Conservation (phyloP, 2,329 filamentous ascomycete genomes). For the Waltergamsia citrina region DNA sequence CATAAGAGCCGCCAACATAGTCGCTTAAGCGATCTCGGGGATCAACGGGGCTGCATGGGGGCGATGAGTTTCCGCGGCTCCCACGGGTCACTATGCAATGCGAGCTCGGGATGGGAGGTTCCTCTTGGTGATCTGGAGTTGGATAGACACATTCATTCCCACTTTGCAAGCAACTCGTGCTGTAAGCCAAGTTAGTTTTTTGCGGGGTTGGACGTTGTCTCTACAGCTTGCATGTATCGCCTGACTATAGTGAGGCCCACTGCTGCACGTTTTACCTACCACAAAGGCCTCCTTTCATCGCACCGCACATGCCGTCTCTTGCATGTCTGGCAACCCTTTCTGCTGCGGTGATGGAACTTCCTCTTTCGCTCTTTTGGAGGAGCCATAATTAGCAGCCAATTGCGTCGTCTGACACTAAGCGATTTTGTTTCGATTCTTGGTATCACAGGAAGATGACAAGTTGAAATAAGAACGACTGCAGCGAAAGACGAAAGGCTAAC, state of each 20-base stretch:
- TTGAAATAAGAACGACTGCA: too few relatives aligned
- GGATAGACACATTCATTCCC: constrained; percentile 31
- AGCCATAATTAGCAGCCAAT: constrained; percentile 18
- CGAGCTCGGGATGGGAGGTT: too few relatives aligned
- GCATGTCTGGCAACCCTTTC: constrained; percentile 24
- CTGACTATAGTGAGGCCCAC: constrained; percentile 1
- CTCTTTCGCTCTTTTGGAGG: constrained; percentile 25
- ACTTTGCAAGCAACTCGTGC: constrained; percentile 34
- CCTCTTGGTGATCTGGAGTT: too few relatives aligned
- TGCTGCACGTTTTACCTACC: constrained; percentile 21
- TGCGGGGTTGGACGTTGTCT: constrained; percentile 9
- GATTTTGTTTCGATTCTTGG: too few relatives aligned
- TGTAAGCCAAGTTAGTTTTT: constrained; percentile 9
- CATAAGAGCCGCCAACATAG: constrained; percentile 20
- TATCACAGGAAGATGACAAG: too few relatives aligned
- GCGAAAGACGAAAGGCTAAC: too few relatives aligned
- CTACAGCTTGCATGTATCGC: neutral
- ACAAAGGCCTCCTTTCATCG: constrained; percentile 33
- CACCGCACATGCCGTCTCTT: constrained; percentile 34
- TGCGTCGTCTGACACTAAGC: neutral
- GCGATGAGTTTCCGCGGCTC: too few relatives aligned
- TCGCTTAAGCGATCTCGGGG: constrained; percentile 12
- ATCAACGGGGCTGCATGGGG: too few relatives aligned
- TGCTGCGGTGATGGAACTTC: constrained; percentile 25
- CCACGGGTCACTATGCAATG: too few relatives aligned